Conservation (phyloP, 495 filamentous ascomycete genomes). For the Penicillium macrosclerotiorum region DNA sequence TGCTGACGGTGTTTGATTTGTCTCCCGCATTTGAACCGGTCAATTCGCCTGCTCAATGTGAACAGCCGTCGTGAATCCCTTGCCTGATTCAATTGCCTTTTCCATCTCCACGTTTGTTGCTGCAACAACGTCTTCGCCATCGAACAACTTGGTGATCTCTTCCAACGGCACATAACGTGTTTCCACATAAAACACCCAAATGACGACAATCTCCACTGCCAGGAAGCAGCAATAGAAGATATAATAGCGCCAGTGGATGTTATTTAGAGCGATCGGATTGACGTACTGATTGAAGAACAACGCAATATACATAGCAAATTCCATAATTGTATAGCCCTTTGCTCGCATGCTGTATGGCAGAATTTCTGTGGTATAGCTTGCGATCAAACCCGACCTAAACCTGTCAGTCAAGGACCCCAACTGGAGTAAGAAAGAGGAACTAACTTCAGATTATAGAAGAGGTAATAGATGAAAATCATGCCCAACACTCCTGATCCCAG, state of each 20-base stretch:
- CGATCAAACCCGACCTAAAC: conserved; percentile 58
- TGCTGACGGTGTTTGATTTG: background rate
- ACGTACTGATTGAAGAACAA: conserved; percentile 57
- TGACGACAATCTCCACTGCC: conserved; percentile 54
- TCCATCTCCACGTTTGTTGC: conserved; percentile 30
- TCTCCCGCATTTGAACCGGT: background rate
- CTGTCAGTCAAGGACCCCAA: conserved; percentile 6
- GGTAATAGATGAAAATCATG: conserved; percentile 14
- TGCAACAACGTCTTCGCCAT: conserved; percentile 49
- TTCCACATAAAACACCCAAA: conserved; percentile 67
- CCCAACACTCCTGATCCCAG: conserved; percentile 7
- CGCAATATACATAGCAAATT: conserved; percentile 54
- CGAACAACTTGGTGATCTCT: conserved; percentile 62
- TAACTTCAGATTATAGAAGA: conserved; percentile 12
- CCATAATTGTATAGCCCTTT: conserved; percentile 68
- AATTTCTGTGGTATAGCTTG: conserved; percentile 66
- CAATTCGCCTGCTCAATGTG: background rate
- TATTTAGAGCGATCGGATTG: conserved; percentile 59
- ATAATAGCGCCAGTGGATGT: conserved; percentile 60
- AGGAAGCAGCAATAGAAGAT: conserved; percentile 65
- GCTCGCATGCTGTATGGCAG: conserved; percentile 66
- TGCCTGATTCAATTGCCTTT: conserved; percentile 9
- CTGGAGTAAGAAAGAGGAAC: background rate
- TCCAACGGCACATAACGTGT: conserved; percentile 63
- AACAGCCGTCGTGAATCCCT: background rate